Conservation (phyloP, 192 early-diverging fungal genomes). For the Linnemannia elongata region DNA sequence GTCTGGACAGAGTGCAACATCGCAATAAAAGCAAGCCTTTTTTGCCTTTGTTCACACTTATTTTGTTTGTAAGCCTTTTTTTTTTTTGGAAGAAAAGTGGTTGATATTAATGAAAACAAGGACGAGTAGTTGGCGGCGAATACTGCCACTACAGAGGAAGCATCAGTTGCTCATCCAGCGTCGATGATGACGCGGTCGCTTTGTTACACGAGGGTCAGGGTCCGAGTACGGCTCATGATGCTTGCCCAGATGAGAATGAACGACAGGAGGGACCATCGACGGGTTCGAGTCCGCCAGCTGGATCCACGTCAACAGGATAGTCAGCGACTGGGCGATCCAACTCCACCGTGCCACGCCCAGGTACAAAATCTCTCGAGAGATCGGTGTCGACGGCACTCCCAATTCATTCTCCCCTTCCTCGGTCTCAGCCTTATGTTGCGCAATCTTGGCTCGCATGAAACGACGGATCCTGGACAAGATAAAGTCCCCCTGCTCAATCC, state of each 20-base stretch:
- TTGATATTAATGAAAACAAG: neutral
- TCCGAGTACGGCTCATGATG: conserved; percentile 13
- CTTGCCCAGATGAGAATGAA: conserved; percentile 12
- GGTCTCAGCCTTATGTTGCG: neutral
- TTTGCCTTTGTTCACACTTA: neutral
- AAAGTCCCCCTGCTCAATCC: conserved; percentile 36
- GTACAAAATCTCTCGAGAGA: conserved; percentile 24
- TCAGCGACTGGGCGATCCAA: conserved; percentile 40
- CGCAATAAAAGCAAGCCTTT: conserved; percentile 4
- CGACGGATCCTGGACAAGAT: conserved; percentile 30
- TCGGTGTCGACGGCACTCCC: conserved; percentile 18
- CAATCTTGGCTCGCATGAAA: conserved; percentile 25
- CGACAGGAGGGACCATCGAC: conserved; percentile 1
- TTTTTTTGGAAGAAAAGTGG: neutral
- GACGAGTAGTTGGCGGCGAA: neutral
- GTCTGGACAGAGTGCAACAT: neutral
- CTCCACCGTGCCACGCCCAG: conserved; percentile 33
- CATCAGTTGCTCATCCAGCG: neutral
- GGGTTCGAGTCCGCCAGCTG: conserved; percentile 36
- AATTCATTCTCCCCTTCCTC: neutral
- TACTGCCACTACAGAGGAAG: neutral
- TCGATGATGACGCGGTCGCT: conserved; percentile 3
- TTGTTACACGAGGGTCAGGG: conserved; percentile 5
- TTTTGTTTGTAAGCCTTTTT: neutral
- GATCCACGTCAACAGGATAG: conserved; percentile 27